Conservation (phyloP, 2,329 filamentous ascomycete genomes). For the Verticillium longisporum region DNA sequence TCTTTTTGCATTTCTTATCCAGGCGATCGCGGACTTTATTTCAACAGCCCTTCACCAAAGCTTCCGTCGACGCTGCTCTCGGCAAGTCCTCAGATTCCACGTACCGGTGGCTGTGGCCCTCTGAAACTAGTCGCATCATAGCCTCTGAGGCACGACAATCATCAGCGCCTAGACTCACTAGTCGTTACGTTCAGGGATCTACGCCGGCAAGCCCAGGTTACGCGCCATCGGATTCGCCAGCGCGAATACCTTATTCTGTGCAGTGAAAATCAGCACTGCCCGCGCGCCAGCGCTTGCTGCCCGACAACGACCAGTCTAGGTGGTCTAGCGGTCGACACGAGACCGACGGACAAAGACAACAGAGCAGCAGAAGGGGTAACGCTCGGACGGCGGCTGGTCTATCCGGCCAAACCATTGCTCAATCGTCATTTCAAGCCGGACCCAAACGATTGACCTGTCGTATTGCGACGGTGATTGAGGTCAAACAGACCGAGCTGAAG, state of each 20-base stretch:
- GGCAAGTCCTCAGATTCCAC: too few species aligned
- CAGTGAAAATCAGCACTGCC: neutral
- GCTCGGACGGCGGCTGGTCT: neutral
- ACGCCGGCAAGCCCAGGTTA: neutral
- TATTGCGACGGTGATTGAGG: neutral
- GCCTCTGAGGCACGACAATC: neutral
- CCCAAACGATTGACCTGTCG: neutral
- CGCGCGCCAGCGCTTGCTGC: neutral
- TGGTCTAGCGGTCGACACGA: neutral
- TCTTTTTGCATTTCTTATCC: neutral
- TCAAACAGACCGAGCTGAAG: neutral
- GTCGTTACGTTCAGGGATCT: neutral
- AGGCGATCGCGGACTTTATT: neutral
- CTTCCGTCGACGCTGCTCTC: neutral
- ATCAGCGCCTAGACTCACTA: neutral
- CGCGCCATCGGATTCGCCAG: neutral
- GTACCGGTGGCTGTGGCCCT: neutral
- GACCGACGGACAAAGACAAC: neutral
- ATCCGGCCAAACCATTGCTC: neutral
- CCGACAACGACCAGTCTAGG: neutral
- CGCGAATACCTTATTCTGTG: neutral
- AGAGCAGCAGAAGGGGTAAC: neutral
- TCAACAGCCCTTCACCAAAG: neutral
- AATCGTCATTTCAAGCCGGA: neutral
- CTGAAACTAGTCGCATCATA: neutral